Evolutionary conservation across 768 basidiomycete species (phyloP).

Genomic region (Auricularia sp.): DNA sequence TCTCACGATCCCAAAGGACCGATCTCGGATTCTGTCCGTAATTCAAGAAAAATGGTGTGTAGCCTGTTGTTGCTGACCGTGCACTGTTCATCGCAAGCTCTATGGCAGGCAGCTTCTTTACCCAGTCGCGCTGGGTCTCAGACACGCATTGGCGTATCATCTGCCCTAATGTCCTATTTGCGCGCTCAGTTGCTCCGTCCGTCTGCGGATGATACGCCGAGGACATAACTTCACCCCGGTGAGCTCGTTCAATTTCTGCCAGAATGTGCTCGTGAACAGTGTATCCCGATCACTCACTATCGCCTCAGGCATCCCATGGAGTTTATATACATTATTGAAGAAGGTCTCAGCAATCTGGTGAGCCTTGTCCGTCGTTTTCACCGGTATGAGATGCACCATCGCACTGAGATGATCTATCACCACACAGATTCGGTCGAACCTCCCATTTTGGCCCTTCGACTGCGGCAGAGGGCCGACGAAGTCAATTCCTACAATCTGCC

Average conservation of each 20-base stretch:
- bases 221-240: constrained; percentile 21
- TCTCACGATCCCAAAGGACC: not conserved
- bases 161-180: not conserved
- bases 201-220: constrained; percentile 34
- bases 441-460: constrained; percentile 13
- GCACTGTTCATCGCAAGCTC: not conserved
- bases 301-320: constrained; percentile 28
- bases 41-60: not conserved
- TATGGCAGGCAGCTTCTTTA: constrained; percentile 1
- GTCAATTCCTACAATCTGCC: constrained; percentile 22
- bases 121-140: not conserved
- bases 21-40: not conserved
- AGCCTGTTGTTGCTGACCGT: not conserved
- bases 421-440: constrained; percentile 17
- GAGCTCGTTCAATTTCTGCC: not conserved
- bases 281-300: constrained; percentile 35
- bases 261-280: constrained; percentile 5
- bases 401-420: constrained; percentile 17
- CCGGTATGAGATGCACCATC: constrained; percentile 11
- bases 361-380: not conserved
- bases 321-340: constrained; percentile 26
- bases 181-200: not conserved
- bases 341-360: constrained; percentile 7
- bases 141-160: not conserved
- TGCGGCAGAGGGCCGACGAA: constrained; percentile 17